A percentile compares a stretch with the other conserved stretches of the same genome.
These are phyloP conservation scores for Monosporascus sp. DNA, from an alignment of 2,329 filamentous ascomycete genomes.

Conservation along the genomic window DNA sequence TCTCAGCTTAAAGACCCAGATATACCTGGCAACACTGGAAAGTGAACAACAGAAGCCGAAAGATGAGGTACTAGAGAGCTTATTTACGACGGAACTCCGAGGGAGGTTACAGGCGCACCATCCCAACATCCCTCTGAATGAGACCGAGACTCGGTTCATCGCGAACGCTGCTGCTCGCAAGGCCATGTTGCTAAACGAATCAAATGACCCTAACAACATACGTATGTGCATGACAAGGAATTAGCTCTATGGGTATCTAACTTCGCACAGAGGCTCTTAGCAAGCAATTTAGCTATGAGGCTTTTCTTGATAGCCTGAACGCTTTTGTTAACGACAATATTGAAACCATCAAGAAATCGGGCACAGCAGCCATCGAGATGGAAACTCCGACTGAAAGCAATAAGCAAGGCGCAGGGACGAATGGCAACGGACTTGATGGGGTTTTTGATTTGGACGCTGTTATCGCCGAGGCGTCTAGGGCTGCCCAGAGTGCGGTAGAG, in stretches of 20 bases:
- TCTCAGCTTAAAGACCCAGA: slow-evolving; percentile 26
- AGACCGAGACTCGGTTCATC: slow-evolving; percentile 22
- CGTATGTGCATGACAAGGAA: slow-evolving; percentile 15
- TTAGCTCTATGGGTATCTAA: slow-evolving; percentile 8
- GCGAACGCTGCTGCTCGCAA: slow-evolving; percentile 20
- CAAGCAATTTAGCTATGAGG: slow-evolving; percentile 27
- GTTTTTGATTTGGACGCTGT: slow-evolving; percentile 26
- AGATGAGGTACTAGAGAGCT: slow-evolving; percentile 21
- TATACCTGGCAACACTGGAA: slow-evolving; percentile 26
- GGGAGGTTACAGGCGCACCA: slow-evolving; percentile 21
- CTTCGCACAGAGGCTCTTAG: slow-evolving; percentile 15
- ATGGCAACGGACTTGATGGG: slow-evolving; percentile 14
- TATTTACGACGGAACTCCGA: slow-evolving; percentile 23
- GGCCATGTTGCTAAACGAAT: slow-evolving; percentile 23
- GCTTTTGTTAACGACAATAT: slow-evolving; percentile 27
- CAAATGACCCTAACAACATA: slow-evolving; percentile 16
- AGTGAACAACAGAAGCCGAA: slow-evolving; percentile 18
- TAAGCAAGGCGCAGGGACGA: slow-evolving; percentile 9
- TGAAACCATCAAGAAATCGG: slow-evolving; percentile 21
- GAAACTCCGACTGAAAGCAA: slow-evolving; percentile 14
- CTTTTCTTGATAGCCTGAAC: slow-evolving; percentile 26
- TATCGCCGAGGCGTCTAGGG: slow-evolving; percentile 27
- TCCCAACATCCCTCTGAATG: slow-evolving; percentile 16
- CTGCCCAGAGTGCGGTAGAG: slow-evolving; percentile 22
- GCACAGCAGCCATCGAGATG: slow-evolving; percentile 16